Evolutionary conservation across 345 rosid species (phyloP).

Genomic region (Eutrema japonicum): DNA sequence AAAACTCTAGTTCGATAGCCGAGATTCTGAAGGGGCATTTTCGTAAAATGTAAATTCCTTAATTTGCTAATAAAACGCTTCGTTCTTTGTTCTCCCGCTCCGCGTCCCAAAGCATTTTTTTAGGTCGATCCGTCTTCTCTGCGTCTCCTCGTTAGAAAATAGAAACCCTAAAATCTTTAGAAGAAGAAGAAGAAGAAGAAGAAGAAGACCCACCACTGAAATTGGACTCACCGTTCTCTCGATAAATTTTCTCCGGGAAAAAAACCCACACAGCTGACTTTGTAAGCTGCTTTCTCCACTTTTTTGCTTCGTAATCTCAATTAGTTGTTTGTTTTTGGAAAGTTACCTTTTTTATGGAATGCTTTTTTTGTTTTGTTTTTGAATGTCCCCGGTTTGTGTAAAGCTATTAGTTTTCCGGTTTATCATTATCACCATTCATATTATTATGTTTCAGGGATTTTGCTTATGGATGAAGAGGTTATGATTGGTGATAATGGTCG

Average conservation of each 20-base stretch:
- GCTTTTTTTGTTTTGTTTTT: background rate
- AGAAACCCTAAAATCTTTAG: conserved; percentile 23
- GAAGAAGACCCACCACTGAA: conserved; percentile 22
- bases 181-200: conserved; percentile 22
- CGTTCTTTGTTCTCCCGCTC: conserved; percentile 3
- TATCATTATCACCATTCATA: background rate
- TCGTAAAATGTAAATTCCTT: background rate
- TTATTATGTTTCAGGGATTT: conserved; percentile 8
- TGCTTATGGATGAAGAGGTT: conserved; percentile 34
- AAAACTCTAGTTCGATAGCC: no score
- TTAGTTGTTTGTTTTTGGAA: no score
- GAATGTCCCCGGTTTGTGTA: background rate
- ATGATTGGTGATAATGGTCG: background rate
- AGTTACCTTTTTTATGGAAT: no score
- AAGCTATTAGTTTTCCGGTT: conserved; percentile 8
- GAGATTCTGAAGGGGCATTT: background rate
- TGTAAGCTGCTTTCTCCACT: conserved; percentile 14
- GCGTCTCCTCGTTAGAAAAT: background rate
- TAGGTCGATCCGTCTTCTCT: conserved; percentile 19
- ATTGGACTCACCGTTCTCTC: conserved; percentile 7
- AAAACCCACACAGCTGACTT: background rate
- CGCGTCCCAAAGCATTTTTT: conserved; percentile 21
- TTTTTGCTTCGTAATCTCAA: background rate
- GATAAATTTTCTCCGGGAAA: background rate
- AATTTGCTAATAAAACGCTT: background rate